These are phyloP conservation scores for Neonectria punicea DNA, from an alignment of 2,329 filamentous ascomycete species.

Conservation along the genomic window DNA sequence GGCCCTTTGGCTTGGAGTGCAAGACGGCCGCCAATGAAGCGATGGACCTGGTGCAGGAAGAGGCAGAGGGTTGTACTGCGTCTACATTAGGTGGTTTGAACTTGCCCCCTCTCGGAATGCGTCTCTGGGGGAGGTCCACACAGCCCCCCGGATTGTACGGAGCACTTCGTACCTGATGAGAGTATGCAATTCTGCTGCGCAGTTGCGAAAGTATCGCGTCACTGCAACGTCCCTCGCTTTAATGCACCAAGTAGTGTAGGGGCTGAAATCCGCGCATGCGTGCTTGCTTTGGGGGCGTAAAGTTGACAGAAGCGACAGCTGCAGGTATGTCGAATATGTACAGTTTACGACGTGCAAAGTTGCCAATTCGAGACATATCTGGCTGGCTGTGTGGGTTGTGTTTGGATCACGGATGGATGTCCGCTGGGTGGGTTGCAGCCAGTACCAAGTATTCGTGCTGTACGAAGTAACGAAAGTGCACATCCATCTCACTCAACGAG, in stretches of 20 bases:
- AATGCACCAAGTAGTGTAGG: constrained; percentile 10
- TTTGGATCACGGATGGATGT: not conserved
- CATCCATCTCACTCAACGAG: not conserved
- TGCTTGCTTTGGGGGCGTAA: constrained; percentile 8
- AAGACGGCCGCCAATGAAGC: constrained; percentile 34
- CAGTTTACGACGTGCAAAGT: not conserved
- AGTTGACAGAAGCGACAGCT: constrained; percentile 4
- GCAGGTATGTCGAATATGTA: not conserved
- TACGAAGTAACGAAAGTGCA: not conserved
- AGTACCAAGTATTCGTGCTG: not conserved
- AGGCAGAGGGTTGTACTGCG: constrained; percentile 33
- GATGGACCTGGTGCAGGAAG: constrained; percentile 28
- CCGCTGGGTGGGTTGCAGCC: not conserved
- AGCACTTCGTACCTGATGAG: constrained; percentile 20
- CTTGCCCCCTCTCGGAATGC: constrained; percentile 32
- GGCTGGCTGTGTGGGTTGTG: not conserved
- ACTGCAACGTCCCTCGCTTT: constrained; percentile 35
- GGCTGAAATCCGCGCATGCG: constrained; percentile 14
- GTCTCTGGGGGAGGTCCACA: constrained; percentile 28
- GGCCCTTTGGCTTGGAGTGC: constrained; percentile 33
- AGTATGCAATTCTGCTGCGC: constrained; percentile 32
- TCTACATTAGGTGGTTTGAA: constrained; percentile 33
- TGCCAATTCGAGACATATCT: constrained; percentile 5
- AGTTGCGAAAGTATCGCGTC: constrained; percentile 40
- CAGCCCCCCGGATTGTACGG: constrained; percentile 19